Percentiles rank a stretch among this genome's conserved stretches.
phyloP scores from a whole-genome alignment of 2,329 filamentous ascomycete species.

The Ophiostoma tasmaniense region DNA sequence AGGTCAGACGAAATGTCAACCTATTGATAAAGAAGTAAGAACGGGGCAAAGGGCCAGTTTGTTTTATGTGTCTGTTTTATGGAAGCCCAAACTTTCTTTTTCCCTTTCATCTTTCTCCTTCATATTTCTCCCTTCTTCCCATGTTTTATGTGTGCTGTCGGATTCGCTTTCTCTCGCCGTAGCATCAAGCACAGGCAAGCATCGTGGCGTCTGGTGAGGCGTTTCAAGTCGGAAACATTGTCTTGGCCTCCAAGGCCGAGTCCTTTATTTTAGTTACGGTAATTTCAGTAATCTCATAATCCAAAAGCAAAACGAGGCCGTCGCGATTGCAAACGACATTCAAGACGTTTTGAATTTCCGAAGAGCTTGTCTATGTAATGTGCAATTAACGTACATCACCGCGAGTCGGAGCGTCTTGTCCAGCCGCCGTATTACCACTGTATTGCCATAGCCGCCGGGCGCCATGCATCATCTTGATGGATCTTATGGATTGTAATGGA shows the following conservation, averaged over 20 bases:
- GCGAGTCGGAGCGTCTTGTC: background rate
- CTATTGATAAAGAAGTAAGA: background rate
- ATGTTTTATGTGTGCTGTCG: too few relatives aligned
- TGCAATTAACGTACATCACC: too few relatives aligned
- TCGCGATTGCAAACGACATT: too few relatives aligned
- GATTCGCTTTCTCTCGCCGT: background rate
- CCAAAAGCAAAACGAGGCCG: too few relatives aligned
- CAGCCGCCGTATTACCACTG: background rate
- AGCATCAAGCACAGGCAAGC: background rate
- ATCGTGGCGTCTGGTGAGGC: background rate
- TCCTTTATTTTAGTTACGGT: too few relatives aligned
- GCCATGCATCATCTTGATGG: background rate
- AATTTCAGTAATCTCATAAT: too few relatives aligned
- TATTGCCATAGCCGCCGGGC: background rate
- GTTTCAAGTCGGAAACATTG: slow-evolving; percentile 4
- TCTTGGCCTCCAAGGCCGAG: background rate
- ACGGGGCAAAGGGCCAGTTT: background rate
- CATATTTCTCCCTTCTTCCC: background rate
- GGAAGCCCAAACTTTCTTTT: background rate
- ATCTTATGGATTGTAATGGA: too few relatives aligned
- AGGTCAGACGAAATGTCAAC: background rate
- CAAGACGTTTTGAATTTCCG: too few relatives aligned
- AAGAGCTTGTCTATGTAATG: too few relatives aligned
- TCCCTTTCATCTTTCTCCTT: too few relatives aligned
- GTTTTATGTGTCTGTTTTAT: background rate